These are phyloP conservation scores for Corylus avellana DNA, from an alignment of 306 rosid genomes.

Conservation along the genomic window DNA sequence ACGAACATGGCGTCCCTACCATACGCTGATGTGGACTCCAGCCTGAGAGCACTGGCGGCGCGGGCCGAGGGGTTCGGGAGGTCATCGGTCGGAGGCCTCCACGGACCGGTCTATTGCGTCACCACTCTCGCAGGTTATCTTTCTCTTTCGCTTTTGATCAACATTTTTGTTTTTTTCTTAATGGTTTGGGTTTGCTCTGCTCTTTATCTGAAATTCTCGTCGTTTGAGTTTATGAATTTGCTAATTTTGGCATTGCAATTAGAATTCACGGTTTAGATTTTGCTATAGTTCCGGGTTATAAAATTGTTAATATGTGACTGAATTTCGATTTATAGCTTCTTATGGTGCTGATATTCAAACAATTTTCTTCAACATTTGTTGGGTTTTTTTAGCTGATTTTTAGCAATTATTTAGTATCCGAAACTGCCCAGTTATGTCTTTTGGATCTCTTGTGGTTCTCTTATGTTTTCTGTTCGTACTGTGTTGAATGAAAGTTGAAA, in stretches of 20 bases:
- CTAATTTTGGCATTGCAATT: neutral
- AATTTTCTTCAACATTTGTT: neutral
- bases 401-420: neutral
- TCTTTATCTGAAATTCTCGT: neutral
- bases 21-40: constrained; percentile 57
- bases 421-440: neutral
- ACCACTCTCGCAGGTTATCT: constrained; percentile 54
- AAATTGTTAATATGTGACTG: neutral
- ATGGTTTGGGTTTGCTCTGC: neutral
- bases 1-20: constrained; percentile 51
- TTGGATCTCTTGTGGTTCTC: neutral
- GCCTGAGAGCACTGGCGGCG: constrained; percentile 51
- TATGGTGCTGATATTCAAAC: neutral
- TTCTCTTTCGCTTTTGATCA: neutral
- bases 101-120: constrained; percentile 55
- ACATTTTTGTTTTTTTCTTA: neutral
- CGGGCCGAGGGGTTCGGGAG: constrained; percentile 67
- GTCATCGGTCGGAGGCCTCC: constrained; percentile 56
- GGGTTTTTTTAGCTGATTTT: neutral
- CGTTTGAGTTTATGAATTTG: no score
- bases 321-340: neutral
- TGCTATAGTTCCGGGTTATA: neutral
- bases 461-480: neutral
- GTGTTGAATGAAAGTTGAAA: neutral
- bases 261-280: neutral